phyloP scores from a whole-genome alignment of 139 green algal genomes.

The Coccomyxa sp. region DNA sequence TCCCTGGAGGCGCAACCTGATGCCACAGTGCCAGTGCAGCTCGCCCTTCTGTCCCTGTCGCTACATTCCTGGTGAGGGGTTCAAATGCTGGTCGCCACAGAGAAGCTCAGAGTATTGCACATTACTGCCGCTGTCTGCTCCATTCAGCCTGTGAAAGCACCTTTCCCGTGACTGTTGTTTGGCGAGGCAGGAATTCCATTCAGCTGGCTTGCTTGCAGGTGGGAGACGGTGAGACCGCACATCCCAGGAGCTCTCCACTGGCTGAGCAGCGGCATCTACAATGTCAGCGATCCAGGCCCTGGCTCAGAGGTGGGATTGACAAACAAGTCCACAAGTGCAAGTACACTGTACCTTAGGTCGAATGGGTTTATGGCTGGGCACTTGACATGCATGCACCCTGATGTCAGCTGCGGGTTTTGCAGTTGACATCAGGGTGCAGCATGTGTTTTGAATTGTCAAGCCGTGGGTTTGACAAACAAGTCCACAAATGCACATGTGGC shows the following conservation, averaged over 20 bases:
- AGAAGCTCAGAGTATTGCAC: neutral
- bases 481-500: no score
- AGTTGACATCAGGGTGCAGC: no score
- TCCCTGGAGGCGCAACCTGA: slow-evolving; percentile 23
- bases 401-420: no score
- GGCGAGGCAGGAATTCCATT: neutral
- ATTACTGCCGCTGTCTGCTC: slow-evolving; percentile 10
- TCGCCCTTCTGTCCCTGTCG: slow-evolving; percentile 50
- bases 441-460: no score
- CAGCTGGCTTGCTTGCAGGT: neutral
- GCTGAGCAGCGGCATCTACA: neutral
- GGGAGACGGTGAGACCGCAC: neutral
- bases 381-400: no score
- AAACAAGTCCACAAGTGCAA: no score
- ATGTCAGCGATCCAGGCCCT: neutral
- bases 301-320: neutral
- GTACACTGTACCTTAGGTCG: no score
- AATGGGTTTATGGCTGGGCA: no score
- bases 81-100: slow-evolving; percentile 11
- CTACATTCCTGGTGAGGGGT: slow-evolving; percentile 37
- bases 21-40: slow-evolving; percentile 35
- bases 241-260: neutral
- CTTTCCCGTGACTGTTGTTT: no score
- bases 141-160: no score
- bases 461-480: neutral